A percentile compares a stretch with the other conserved stretches of the same genome.
Conservation (phyloP, 345 rosid species). For the Limnanthes douglasii region DNA sequence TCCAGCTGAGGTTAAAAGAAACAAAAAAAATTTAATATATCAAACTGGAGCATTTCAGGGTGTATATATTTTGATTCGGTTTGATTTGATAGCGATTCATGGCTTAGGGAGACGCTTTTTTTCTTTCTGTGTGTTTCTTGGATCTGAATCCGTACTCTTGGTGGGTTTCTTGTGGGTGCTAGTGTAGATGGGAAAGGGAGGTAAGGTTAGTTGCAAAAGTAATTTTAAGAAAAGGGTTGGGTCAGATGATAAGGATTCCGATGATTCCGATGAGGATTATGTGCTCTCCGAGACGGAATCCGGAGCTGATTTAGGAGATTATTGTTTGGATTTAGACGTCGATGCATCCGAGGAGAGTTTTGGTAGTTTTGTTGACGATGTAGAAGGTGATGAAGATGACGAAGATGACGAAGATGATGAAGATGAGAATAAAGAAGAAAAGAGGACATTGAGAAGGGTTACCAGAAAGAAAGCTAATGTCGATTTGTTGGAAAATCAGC, state of each 20-base stretch:
- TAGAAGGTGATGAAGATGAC: slow-evolving; percentile 22
- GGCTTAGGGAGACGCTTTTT: slow-evolving; percentile 11
- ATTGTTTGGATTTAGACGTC: slow-evolving; percentile 32
- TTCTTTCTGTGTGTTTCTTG: slow-evolving; percentile 9
- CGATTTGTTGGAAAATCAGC: slow-evolving; percentile 13
- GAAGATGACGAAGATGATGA: slow-evolving; percentile 17
- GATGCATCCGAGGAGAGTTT: slow-evolving; percentile 40
- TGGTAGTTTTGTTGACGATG: slow-evolving; percentile 13
- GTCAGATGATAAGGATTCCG: slow-evolving; percentile 51
- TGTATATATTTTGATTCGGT: slow-evolving; percentile 11
- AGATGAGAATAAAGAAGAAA: slow-evolving; percentile 22
- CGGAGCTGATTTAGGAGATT: slow-evolving; percentile 47
- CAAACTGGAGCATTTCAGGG: slow-evolving; percentile 7
- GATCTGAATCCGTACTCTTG: slow-evolving; percentile 9
- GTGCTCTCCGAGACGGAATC: slow-evolving; percentile 55
- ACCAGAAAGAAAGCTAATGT: slow-evolving; percentile 10
- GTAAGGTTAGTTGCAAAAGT: slow-evolving; percentile 32
- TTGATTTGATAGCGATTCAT: slow-evolving; percentile 7
- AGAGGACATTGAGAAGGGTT: slow-evolving; percentile 18
- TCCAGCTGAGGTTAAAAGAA: slow-evolving; percentile 20
- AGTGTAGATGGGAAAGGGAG: slow-evolving; percentile 72
- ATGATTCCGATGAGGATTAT: slow-evolving; percentile 97
- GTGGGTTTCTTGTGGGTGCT: slow-evolving; percentile 8
- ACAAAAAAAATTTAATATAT: slow-evolving; percentile 11
- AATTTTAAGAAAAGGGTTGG: slow-evolving; percentile 28